Conservation (phyloP, 2,329 filamentous ascomycete species). For the Alternaria novae-zelandiae region DNA sequence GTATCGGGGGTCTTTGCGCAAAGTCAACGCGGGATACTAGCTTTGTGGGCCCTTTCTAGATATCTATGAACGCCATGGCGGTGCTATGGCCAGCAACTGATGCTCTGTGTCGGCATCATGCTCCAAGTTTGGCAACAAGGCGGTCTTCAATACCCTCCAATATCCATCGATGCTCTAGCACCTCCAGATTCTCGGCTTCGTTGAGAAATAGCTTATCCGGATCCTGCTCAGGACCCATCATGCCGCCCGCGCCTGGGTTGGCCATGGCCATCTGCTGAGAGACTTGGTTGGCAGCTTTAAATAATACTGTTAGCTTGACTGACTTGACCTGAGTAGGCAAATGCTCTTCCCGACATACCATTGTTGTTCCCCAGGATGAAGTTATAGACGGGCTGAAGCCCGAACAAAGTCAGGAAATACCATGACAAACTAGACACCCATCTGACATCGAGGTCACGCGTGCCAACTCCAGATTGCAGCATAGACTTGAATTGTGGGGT, state of each 20-base stretch:
- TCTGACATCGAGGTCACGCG: constrained; percentile 92
- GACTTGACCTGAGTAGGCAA: constrained; percentile 26
- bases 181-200: constrained; percentile 94
- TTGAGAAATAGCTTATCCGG: constrained; percentile 92
- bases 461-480: constrained; percentile 96
- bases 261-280: constrained; percentile 81
- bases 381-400: constrained; percentile 94
- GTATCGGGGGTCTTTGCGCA: constrained; percentile 24
- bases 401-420: constrained; percentile 98
- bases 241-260: constrained; percentile 75
- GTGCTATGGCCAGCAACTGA: constrained; percentile 10
- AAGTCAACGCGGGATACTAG: constrained; percentile 30
- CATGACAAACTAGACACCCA: constrained; percentile 99
- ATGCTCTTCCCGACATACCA: constrained; percentile 62
- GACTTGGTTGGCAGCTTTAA: constrained; percentile 84
- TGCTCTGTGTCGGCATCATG: constrained; percentile 18
- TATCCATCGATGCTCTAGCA: constrained; percentile 92
- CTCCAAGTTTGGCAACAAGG: constrained; percentile 63
- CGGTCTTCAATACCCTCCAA: constrained; percentile 87
- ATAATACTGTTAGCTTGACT: constrained; percentile 36
- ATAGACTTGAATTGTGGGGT: constrained; percentile 99
- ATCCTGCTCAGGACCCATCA: constrained; percentile 92
- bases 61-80: constrained; percentile 14
- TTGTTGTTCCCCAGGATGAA: constrained; percentile 97
- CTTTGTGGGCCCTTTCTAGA: constrained; percentile 17